Evolutionary conservation across 257 asterid species (phyloP).

Genomic region (Pogostemon cablin): DNA sequence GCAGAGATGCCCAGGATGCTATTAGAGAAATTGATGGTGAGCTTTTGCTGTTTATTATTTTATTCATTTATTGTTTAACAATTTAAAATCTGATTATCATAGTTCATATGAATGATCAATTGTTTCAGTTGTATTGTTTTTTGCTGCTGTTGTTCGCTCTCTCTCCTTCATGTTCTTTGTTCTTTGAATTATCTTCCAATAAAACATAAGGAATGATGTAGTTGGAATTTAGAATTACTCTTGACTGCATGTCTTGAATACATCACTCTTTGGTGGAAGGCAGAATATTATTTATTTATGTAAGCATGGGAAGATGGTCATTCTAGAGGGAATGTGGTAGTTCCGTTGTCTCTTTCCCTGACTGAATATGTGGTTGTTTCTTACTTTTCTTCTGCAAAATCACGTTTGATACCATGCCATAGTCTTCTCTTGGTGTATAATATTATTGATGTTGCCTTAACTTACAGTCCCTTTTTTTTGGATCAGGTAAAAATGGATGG

Average conservation of each 20-base stretch:
- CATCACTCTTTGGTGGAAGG: too few relatives aligned
- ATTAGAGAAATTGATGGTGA: slow-evolving; percentile 81
- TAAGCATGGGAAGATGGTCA: too few relatives aligned
- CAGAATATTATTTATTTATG: too few relatives aligned
- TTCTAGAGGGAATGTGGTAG: too few relatives aligned
- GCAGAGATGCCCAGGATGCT: slow-evolving; percentile 93
- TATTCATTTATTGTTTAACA: too few relatives aligned
- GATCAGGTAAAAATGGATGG: slow-evolving; percentile 93
- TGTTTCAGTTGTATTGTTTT: not conserved
- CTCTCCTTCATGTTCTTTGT: not conserved
- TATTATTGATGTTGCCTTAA: slow-evolving; percentile 2
- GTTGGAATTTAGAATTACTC: too few relatives aligned
- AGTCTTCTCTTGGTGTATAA: not conserved
- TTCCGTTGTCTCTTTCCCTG: not conserved
- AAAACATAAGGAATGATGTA: too few relatives aligned
- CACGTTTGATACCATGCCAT: not conserved
- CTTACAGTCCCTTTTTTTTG: not conserved
- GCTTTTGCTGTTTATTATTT: not conserved
- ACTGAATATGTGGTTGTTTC: not conserved
- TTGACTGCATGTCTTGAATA: too few relatives aligned
- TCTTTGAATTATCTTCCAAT: not conserved
- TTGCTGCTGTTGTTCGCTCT: not conserved
- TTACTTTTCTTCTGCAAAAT: too few relatives aligned
- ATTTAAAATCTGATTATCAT: not conserved
- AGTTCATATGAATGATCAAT: not conserved